These are phyloP conservation scores for Aspergillus sparsus DNA, from an alignment of 495 filamentous ascomycete genomes.

Conservation along the genomic window DNA sequence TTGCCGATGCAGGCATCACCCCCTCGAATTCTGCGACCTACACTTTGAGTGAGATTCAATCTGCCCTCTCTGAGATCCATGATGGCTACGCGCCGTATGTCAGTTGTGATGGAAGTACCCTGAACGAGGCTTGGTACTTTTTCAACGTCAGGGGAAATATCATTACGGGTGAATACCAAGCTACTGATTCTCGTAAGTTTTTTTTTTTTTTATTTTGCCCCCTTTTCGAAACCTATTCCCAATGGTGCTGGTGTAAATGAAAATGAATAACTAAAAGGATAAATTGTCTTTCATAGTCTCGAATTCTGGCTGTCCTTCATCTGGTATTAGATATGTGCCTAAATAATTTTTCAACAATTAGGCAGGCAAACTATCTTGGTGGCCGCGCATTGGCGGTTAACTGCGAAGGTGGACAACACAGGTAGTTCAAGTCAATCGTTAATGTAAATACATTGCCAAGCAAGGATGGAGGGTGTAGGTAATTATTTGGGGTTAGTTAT, in stretches of 20 bases:
- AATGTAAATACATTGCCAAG: too few species aligned
- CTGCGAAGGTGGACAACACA: too few species aligned
- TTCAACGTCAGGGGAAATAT: conserved; percentile 74
- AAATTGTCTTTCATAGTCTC: conserved; percentile 35
- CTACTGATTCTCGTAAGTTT: conserved; percentile 52
- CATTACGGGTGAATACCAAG: conserved; percentile 67
- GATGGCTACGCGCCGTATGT: conserved; percentile 61
- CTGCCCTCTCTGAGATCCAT: conserved; percentile 58
- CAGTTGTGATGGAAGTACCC: conserved; percentile 55
- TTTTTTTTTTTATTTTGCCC: background rate
- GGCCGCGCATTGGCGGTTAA: too few species aligned
- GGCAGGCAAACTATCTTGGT: background rate
- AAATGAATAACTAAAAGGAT: background rate
- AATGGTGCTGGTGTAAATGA: too few species aligned
- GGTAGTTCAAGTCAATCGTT: too few species aligned
- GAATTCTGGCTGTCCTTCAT: conserved; percentile 55
- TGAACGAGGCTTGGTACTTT: conserved; percentile 76
- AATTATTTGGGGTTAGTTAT: too few species aligned
- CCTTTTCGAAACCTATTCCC: too few species aligned
- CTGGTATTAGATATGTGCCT: conserved; percentile 62
- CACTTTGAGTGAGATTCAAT: conserved; percentile 57
- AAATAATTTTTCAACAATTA: conserved; percentile 36
- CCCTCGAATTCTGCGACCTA: conserved; percentile 64
- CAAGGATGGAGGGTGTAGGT: too few species aligned
- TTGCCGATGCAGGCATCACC: conserved; percentile 63